These are phyloP conservation scores for Pistacia atlantica DNA, from an alignment of 345 rosid genomes.

Conservation along the genomic window DNA sequence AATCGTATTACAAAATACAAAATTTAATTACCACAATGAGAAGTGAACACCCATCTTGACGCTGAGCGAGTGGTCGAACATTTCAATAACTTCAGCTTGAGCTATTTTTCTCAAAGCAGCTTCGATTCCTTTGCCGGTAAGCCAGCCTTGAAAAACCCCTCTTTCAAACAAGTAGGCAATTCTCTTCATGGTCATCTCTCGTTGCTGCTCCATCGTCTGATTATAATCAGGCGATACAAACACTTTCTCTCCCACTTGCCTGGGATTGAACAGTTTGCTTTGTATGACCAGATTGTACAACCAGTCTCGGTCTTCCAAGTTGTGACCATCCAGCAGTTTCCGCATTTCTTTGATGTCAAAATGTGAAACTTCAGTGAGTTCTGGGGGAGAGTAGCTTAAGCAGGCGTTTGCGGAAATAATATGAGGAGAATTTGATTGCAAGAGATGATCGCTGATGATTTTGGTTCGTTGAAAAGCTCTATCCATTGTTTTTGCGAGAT, in stretches of 20 bases:
- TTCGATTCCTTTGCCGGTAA: conserved; percentile 60
- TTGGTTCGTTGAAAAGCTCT: conserved; percentile 54
- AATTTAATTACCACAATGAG: conserved; percentile 58
- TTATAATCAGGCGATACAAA: conserved; percentile 74
- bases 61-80: conserved; percentile 72
- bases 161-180: conserved; percentile 55
- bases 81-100: conserved; percentile 48
- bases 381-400: conserved; percentile 66
- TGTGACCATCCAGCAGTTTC: conserved; percentile 64
- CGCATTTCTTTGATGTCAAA: conserved; percentile 76
- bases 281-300: conserved; percentile 66
- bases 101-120: conserved; percentile 65
- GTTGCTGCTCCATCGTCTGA: conserved; percentile 92
- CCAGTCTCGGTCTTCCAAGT: conserved; percentile 78
- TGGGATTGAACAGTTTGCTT: conserved; percentile 71
- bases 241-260: conserved; percentile 61
- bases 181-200: conserved; percentile 81
- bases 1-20: no score
- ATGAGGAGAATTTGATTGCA: conserved; percentile 29
- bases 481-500: conserved; percentile 31
- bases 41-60: conserved; percentile 84
- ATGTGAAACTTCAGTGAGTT: conserved; percentile 47
- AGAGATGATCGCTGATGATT: conserved; percentile 60
- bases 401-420: conserved; percentile 48
- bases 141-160: conserved; percentile 76